Percentiles rank a stretch among this genome's conserved stretches.
Conservation (phyloP, 371 early-diverging fungal species). For the Entomophthora muscae region DNA sequence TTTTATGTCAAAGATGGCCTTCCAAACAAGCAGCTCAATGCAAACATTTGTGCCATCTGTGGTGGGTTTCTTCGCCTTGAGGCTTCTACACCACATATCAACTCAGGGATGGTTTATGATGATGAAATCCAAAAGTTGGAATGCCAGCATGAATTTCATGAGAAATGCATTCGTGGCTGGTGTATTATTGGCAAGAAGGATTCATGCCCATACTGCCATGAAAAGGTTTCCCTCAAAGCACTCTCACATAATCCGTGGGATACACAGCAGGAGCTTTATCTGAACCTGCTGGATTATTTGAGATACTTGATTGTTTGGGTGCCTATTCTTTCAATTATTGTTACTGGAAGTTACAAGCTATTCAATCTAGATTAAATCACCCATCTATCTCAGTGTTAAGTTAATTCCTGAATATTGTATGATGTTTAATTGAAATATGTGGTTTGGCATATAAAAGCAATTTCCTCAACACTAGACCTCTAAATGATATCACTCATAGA, state of each 20-base stretch:
- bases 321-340: conserved; percentile 27
- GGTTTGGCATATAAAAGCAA: too few relatives aligned
- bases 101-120: conserved; percentile 7
- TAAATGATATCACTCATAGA: too few relatives aligned
- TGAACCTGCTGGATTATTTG: conserved; percentile 63
- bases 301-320: conserved; percentile 71
- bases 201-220: conserved; percentile 87
- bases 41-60: conserved; percentile 69
- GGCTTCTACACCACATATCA: conserved; percentile 12
- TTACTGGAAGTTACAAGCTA: conserved; percentile 1
- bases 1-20: conserved; percentile 49
- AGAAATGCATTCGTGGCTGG: conserved; percentile 89
- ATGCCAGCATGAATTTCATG: conserved; percentile 74
- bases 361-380: background rate
- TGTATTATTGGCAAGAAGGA: conserved; percentile 85
- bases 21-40: conserved; percentile 44
- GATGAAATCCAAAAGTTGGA: conserved; percentile 43
- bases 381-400: too few relatives aligned
- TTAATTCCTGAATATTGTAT: too few relatives aligned
- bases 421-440: too few relatives aligned
- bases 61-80: conserved; percentile 23
- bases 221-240: conserved; percentile 61
- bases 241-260: conserved; percentile 68
- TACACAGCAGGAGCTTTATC: conserved; percentile 49
- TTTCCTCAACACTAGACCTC: too few relatives aligned